phyloP scores from a whole-genome alignment of 1,284 basidiomycete genomes.

The Puccinia hordei region DNA sequence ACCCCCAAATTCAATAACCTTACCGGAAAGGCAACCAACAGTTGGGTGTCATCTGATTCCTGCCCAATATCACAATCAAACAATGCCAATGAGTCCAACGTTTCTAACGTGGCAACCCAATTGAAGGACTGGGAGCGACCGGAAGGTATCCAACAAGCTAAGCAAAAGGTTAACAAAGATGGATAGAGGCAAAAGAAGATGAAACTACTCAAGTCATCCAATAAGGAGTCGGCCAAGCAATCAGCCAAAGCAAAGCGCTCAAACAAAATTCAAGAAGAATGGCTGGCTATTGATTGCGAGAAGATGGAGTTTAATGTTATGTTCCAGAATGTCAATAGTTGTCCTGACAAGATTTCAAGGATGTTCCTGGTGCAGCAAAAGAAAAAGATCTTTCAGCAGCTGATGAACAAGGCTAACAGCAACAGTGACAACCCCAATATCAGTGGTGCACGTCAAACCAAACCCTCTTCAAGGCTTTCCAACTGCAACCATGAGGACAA shows the following conservation, averaged over 20 bases:
- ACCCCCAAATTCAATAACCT: not conserved
- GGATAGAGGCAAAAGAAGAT: not conserved
- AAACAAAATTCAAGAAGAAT: slow-evolving; percentile 3
- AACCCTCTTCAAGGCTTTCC: no score
- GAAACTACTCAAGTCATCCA: not conserved
- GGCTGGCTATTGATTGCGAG: not conserved
- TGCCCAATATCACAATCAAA: not conserved
- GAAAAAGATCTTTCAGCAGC: no score
- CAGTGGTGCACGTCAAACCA: no score
- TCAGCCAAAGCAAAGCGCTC: not conserved
- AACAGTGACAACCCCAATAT: no score
- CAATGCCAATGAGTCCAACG: no score
- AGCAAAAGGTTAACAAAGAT: not conserved
- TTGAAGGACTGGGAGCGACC: not conserved
- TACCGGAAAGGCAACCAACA: not conserved
- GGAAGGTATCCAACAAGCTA: not conserved
- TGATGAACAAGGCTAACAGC: no score
- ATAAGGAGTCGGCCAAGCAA: not conserved
- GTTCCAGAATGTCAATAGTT: not conserved
- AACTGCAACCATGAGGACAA: no score
- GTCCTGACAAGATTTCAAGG: no score
- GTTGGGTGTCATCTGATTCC: not conserved
- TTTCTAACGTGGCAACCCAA: no score
- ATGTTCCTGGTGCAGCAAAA: no score
- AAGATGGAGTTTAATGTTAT: not conserved